phyloP scores from a whole-genome alignment of 129 eudicot species.

The Lonicera japonica region DNA sequence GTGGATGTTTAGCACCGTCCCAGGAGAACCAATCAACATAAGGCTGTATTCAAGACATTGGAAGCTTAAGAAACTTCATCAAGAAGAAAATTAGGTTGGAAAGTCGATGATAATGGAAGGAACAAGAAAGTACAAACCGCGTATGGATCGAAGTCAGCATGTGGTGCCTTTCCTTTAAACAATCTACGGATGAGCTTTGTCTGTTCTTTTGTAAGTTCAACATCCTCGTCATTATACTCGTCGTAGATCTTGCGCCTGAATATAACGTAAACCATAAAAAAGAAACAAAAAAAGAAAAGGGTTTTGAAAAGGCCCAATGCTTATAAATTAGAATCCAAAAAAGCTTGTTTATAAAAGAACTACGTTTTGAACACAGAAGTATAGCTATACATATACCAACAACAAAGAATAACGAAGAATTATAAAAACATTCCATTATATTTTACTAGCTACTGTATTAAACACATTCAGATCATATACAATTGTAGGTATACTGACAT shows the following conservation, averaged over 20 bases:
- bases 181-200: conserved; percentile 57
- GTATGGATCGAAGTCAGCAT: conserved; percentile 81
- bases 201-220: conserved; percentile 79
- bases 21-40: conserved; percentile 85
- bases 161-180: conserved; percentile 84
- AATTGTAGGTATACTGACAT: too few relatives aligned
- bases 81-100: not conserved
- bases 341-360: too few relatives aligned
- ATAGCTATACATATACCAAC: not conserved
- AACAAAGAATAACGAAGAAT: too few relatives aligned
- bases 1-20: conserved; percentile 84
- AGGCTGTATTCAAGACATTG: conserved; percentile 44
- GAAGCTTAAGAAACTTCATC: not conserved
- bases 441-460: too few relatives aligned
- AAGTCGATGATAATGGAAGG: not conserved
- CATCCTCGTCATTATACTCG: conserved; percentile 84
- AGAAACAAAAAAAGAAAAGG: not conserved
- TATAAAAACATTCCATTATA: too few relatives aligned
- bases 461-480: too few relatives aligned
- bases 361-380: too few relatives aligned
- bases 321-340: not conserved
- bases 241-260: conserved; percentile 79
- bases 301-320: not conserved
- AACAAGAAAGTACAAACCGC: conserved; percentile 36
- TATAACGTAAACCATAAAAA: conserved; percentile 1